Base-by-base conservation (phyloP, 768 basidiomycete species). In the Tylopilus sp. region DNA sequence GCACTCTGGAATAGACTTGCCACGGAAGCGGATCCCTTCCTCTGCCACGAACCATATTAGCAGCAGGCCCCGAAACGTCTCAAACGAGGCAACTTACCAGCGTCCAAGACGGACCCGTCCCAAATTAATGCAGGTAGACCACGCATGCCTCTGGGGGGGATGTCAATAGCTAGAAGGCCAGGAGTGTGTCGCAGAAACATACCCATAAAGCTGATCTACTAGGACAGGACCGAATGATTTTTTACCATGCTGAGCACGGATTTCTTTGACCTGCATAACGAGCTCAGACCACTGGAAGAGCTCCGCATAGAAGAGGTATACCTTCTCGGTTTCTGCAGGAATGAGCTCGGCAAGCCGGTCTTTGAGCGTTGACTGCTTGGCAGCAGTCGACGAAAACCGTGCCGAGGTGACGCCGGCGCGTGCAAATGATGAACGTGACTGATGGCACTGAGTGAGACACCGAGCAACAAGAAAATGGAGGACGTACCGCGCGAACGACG, bases 11-110 rank as follows among this genome's bases (percentile, higher is more conserved):
- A 96, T 96, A 52, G 92, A 92, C 74, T 90, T 91, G 55, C 93
- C 95, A 69, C 95, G 90, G 86, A 98, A 98, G 61, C 96, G 92
- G 66, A 98, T 98, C 53, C 96, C 96, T 78, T 97, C 94, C 67
- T 95, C 90, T 89, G 61, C 9, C 56, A 45, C 22, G 31, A 40
- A 59, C 22, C 25, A 48, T 16, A 5, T 54, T 4, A 45, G 37
- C 19, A 14, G 22, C 9, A 5, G 33, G 10, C 17, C 17, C n/a
- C 21, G 25, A 9, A n/a, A 13, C 19, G 7, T 3, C 25, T 30
- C 10, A 10, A 31, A 50, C 16, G 29, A 11, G 8, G 43, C 41
- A 10, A 71, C 82, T 52, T 48, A 87, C 90, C 87, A 49, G 96
- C 83, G 69, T 98, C 96, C 58, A 98, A 85, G 55, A 98, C 96